Evolutionary conservation across 2,329 filamentous ascomycete species (phyloP).

Genomic region (Trichoderma sp.): DNA sequence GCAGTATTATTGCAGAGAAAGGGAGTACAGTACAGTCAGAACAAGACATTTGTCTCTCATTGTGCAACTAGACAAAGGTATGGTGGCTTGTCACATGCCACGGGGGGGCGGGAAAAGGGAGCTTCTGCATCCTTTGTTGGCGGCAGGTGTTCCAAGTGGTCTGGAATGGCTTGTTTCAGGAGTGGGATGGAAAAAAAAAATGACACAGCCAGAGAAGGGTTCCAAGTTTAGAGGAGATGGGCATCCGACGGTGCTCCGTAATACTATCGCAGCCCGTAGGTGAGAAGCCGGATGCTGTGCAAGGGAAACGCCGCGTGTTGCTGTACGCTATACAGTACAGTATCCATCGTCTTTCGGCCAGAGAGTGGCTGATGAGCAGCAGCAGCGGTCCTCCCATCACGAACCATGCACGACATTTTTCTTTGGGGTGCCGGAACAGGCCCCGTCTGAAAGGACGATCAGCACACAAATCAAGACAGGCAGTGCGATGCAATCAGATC

Average conservation of each 20-base stretch:
- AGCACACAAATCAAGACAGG: neutral
- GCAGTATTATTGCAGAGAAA: neutral
- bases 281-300: neutral
- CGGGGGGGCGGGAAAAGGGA: neutral
- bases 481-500: neutral
- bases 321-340: neutral
- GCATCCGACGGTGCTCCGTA: neutral
- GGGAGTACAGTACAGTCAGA: no score
- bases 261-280: neutral
- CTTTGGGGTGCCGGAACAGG: neutral
- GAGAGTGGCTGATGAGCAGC: conserved; percentile 2
- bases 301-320: neutral
- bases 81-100: neutral
- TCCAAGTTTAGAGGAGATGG: neutral
- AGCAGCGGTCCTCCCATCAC: conserved; percentile 2
- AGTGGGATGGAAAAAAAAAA: neutral
- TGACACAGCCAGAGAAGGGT: neutral
- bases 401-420: conserved; percentile 6
- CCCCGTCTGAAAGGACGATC: neutral
- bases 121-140: neutral
- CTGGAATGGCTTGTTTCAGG: neutral
- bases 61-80: neutral
- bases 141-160: neutral
- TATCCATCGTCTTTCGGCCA: neutral
- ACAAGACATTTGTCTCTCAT: neutral